phyloP scores from a whole-genome alignment of 2,329 filamentous ascomycete species.

The Calonectria pseudoreteaudii region DNA sequence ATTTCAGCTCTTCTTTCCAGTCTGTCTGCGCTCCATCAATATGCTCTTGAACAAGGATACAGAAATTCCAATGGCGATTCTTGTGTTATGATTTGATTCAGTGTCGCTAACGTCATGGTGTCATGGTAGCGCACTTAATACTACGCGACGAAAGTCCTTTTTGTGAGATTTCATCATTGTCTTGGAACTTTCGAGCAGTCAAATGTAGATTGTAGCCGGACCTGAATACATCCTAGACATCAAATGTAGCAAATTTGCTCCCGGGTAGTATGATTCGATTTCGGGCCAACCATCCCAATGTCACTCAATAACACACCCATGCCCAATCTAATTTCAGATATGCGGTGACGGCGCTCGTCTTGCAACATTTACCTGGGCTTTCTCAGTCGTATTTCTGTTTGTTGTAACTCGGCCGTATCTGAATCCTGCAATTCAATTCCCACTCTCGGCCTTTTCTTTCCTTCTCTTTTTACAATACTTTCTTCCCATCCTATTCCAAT shows the following conservation, averaged over 20 bases:
- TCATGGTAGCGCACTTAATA: not conserved
- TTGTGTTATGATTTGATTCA: not conserved
- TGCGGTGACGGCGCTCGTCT: too few species aligned
- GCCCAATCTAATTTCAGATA: too few species aligned
- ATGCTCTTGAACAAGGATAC: not conserved
- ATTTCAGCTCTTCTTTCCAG: not conserved
- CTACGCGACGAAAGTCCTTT: not conserved
- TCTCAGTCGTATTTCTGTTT: too few species aligned
- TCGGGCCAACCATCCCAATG: not conserved
- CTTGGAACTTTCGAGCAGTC: not conserved
- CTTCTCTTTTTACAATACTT: too few species aligned
- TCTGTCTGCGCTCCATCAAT: not conserved
- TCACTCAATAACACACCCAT: too few species aligned
- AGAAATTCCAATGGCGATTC: too few species aligned
- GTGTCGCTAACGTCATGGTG: too few species aligned
- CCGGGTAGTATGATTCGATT: not conserved
- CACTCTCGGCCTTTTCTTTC: too few species aligned
- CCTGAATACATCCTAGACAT: not conserved
- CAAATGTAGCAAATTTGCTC: not conserved
- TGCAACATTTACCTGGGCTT: too few species aligned
- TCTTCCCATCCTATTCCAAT: not conserved
- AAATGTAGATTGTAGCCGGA: not conserved
- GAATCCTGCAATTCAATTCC: too few species aligned
- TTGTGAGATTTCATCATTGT: not conserved
- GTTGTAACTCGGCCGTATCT: too few species aligned